phyloP scores from a whole-genome alignment of 345 rosid species.

The Ceriops zippeliana region DNA sequence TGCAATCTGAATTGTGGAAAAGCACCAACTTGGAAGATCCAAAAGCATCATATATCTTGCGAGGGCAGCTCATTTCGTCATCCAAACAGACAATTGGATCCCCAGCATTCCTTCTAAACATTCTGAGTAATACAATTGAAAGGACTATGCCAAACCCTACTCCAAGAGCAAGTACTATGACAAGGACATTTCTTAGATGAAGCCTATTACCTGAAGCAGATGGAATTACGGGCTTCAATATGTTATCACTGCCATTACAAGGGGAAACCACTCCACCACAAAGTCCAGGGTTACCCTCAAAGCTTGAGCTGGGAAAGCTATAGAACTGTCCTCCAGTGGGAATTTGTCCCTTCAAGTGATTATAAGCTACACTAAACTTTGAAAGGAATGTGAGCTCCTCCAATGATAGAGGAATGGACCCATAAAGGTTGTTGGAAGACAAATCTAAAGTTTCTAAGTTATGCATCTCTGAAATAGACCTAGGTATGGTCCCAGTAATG shows the following conservation, averaged over 20 bases:
- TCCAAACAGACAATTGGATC: slow-evolving; percentile 48
- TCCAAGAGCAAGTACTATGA: slow-evolving; percentile 55
- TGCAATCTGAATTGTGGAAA: slow-evolving; percentile 67
- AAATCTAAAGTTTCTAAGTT: slow-evolving; percentile 77
- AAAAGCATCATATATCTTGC: slow-evolving; percentile 44
- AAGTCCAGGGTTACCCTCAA: slow-evolving; percentile 84
- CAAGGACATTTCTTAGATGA: slow-evolving; percentile 56
- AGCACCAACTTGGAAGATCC: slow-evolving; percentile 75
- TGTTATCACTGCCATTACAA: slow-evolving; percentile 36
- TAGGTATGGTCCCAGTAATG: slow-evolving; percentile 68
- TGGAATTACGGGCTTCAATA: slow-evolving; percentile 39
- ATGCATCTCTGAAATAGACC: slow-evolving; percentile 58
- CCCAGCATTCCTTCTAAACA: slow-evolving; percentile 47
- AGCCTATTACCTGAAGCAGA: slow-evolving; percentile 38
- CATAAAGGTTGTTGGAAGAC: slow-evolving; percentile 60
- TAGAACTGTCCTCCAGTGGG: slow-evolving; percentile 83
- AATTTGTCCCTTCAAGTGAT: slow-evolving; percentile 63
- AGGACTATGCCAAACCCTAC: slow-evolving; percentile 60
- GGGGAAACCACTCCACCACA: slow-evolving; percentile 63
- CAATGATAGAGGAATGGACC: slow-evolving; percentile 69
- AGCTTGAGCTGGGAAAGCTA: slow-evolving; percentile 82
- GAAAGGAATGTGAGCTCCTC: slow-evolving; percentile 78
- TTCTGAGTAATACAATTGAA: slow-evolving; percentile 43
- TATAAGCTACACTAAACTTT: slow-evolving; percentile 72
- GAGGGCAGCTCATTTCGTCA: slow-evolving; percentile 47